Base-by-base conservation (phyloP, 2,329 filamentous ascomycete species). In the Talaromyces islandicus region DNA sequence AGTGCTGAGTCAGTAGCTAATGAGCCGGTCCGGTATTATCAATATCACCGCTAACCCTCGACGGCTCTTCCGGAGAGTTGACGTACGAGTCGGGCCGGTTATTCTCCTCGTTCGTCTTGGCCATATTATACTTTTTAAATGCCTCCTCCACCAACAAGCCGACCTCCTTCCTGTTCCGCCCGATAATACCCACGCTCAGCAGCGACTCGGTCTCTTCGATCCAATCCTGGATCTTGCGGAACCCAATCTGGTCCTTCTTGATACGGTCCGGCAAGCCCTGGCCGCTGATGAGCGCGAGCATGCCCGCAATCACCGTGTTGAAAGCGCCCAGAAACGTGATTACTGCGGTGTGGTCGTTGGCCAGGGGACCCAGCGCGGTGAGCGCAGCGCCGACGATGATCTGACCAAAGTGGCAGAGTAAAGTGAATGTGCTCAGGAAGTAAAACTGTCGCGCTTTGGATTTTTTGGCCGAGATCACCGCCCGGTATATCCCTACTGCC, bases 261-360 rank as follows among this genome's bases (percentile, higher is more conserved):
- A 83, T 62, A 17, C 78, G 68, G 63, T 80, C 77, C 0, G 81
- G 80, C 56, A 83, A 65, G 0, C 81, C 81, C 48, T 80, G 80
- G 4, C 80, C 79, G 66, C 81, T 82, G 53, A 83, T 68, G 7
- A 83, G 78, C 0, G 85, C 85, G 21, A 88, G 71, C 0, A 86
- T 73, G 17, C 87, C 86, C 0, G 86, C 86, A 6, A 88, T 77
- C 3, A 86, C 71, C 2, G 85, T 87, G 66, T 88, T 89, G 11
- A 84, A 69, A 1, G 85, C 85, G 3, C 87, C 86, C 0, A 88
- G 74, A 0, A 83, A 70, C 10, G 83, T 85, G 68, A 88, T 83
- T 21, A 79, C 75, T 19, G 82, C 70, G 63, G 87, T 80, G 17
- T 80, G 73, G 2, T 81, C 76, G 17, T 79, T 55, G 2, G 80